Evolutionary conservation across 2,329 filamentous ascomycete genomes (phyloP), one percentile per base, ranked within the genome.

Genomic region (Xylariaceae sp.): DNA sequence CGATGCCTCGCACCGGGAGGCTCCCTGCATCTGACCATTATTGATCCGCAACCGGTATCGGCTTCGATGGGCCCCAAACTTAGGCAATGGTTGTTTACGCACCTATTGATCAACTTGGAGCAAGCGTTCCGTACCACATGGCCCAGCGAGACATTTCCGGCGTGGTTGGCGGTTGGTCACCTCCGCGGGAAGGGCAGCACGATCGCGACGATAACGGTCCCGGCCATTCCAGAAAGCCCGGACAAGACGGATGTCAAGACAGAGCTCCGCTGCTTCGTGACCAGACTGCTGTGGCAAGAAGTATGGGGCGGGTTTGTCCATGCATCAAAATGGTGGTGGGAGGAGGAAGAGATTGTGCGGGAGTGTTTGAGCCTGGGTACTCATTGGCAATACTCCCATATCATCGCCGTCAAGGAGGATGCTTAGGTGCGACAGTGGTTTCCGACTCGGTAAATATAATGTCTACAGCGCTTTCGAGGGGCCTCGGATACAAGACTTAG

Each of bases 251-350:
- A 53, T n/a, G 49, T 59, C 1, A 66, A 67, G 45, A 63, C 59
- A 2, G 67, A 78, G 50, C 62, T 81, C 3, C 68, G 70, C 40
- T 73, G 66, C 40, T 56, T 71, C 2, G 64, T 75, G 1, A 76
- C 74, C 0, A 67, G 74, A 24, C 69, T 75, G 64, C 59, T 82
- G 13, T 82, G 78, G 78, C 67, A 68, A 50, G 71, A 80, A 50
- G 67, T 76, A 9, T 82, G 77, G 78, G 76, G 77, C 0, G 52
- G 55, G 3, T 71, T 67, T 42, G 68, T 78, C 7, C 66, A 63
- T 3, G 66, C 65, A 0, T 57, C 67, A 5, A 61, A 54, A 30
- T 80, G 76, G 76, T 82, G 78, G 78, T 81, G 77, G 77, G 74
- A 81, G 29, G 71, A 79, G 21, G 57, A 63, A 9, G 65, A 59